Conservation (phyloP, 495 filamentous ascomycete genomes). For the Jackrogersella multiformis region DNA sequence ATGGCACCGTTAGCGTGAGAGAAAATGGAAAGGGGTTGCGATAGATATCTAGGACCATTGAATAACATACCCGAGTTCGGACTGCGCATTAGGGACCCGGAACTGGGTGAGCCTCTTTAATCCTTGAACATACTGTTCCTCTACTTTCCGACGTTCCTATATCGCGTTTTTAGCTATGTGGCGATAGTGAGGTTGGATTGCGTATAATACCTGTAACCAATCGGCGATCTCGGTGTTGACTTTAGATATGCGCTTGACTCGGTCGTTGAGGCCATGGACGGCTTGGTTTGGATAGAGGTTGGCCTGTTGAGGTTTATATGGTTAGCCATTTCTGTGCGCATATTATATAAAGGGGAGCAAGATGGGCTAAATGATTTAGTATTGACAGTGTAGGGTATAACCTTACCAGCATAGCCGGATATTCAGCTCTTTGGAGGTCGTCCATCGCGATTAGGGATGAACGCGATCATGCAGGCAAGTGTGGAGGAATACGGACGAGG, state of each 20-base stretch:
- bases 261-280: slow-evolving; percentile 83
- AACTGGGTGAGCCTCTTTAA: slow-evolving; percentile 81
- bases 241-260: slow-evolving; percentile 84
- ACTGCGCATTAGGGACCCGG: slow-evolving; percentile 74
- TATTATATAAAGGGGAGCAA: not conserved
- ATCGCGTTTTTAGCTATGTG: slow-evolving; percentile 32
- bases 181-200: slow-evolving; percentile 14
- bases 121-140: slow-evolving; percentile 88
- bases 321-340: slow-evolving; percentile 29
- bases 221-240: slow-evolving; percentile 94
- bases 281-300: slow-evolving; percentile 86
- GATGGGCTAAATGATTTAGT: not conserved
- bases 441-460: slow-evolving; percentile 64
- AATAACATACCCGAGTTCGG: slow-evolving; percentile 80
- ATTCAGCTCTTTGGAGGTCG: slow-evolving; percentile 89
- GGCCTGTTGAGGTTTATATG: slow-evolving; percentile 62
- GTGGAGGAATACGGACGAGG: slow-evolving; percentile 35
- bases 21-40: slow-evolving; percentile 29
- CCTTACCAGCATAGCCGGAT: slow-evolving; percentile 94
- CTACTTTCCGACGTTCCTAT: slow-evolving; percentile 91
- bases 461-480: slow-evolving; percentile 35
- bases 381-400: slow-evolving; percentile 2
- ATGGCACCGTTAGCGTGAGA: slow-evolving; percentile 14
- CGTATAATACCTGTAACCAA: slow-evolving; percentile 84
- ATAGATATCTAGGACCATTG: slow-evolving; percentile 13